Conservation (phyloP, 257 asterid genomes). For the Ajuga chamaepitys region DNA sequence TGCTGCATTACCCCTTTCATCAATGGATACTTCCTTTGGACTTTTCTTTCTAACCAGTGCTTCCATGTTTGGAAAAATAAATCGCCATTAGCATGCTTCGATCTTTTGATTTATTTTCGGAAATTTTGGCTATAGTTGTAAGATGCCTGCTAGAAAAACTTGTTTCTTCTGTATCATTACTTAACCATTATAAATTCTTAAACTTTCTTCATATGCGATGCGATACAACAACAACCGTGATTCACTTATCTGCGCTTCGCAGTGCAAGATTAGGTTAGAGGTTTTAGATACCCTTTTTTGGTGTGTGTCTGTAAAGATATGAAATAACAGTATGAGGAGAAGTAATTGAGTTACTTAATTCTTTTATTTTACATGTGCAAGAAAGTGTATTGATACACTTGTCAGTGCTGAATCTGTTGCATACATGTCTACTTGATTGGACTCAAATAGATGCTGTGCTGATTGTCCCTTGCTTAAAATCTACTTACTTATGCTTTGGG, state of each 20-base stretch:
- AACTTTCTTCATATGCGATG: too few species aligned
- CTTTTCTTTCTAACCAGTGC: neutral
- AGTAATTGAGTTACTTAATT: too few species aligned
- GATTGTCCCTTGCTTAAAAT: neutral
- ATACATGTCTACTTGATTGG: neutral
- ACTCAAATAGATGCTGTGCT: neutral
- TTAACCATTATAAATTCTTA: too few species aligned
- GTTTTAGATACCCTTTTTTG: too few species aligned
- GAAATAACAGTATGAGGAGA: too few species aligned
- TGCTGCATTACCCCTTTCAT: neutral
- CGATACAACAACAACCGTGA: too few species aligned
- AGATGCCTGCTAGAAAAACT: neutral
- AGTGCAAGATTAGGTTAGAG: too few species aligned
- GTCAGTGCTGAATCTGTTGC: neutral
- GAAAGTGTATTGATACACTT: neutral
- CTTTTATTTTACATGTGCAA: too few species aligned
- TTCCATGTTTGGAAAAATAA: neutral
- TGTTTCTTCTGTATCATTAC: neutral
- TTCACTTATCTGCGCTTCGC: neutral
- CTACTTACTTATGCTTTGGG: neutral
- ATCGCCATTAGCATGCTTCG: neutral
- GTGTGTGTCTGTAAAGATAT: too few species aligned
- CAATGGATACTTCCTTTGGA: neutral
- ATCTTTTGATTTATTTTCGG: neutral
- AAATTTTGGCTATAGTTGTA: neutral